Base-by-base conservation (phyloP, 169 alveolate species). In the Eimeria praecox region DNA sequence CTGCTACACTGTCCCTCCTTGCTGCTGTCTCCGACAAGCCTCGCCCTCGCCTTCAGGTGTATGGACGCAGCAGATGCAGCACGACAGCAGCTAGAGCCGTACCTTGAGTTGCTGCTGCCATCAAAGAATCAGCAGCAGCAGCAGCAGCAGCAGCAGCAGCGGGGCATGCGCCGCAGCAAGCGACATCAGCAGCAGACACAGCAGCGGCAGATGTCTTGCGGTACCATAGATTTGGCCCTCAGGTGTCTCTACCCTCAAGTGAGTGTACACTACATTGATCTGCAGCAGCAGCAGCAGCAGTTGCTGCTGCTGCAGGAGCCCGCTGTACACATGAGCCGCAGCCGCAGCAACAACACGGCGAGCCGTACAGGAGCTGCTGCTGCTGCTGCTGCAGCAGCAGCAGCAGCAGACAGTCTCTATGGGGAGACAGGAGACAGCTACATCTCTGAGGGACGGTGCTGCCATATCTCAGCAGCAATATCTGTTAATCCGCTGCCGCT, bases 401-500 rank as follows among this genome's bases (percentile, higher is more conserved):
- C 80, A 33, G 80, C 46, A 12, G 80, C 80, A n/a, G 10, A 24
- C 80, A 69, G 14, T 69, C 22, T 5, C 42, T 10, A 69, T 18
- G 71, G 64, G 46, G 90, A 35, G n/a, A 30, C 69, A n/a, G 90
- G 44, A 52, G 71, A 82, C 90, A 10, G 46, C 27, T 82, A 27
- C 90, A 52, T 20, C 10, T 12, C 33, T 3, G 92, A 30, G 20
- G 92, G 92, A 16, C 18, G 16, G 40, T 44, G 69, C 64, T 82
- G 90, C 90, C 35, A 40, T 9, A 27, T 85, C 16, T 85, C 92
- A 54, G 52, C 92, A 54, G 75, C 92, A 33, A 85, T 85, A 78
- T 56, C 92, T 14, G 92, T 85, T 0, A 52, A 85, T n/a, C 54
- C 78, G 27, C 14, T 38, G 38, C 92, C 80, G 92, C 92, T 85